These are phyloP conservation scores for Globisporangium alternatum DNA, from an alignment of 352 stramenopile genomes.

Conservation along the genomic window DNA sequence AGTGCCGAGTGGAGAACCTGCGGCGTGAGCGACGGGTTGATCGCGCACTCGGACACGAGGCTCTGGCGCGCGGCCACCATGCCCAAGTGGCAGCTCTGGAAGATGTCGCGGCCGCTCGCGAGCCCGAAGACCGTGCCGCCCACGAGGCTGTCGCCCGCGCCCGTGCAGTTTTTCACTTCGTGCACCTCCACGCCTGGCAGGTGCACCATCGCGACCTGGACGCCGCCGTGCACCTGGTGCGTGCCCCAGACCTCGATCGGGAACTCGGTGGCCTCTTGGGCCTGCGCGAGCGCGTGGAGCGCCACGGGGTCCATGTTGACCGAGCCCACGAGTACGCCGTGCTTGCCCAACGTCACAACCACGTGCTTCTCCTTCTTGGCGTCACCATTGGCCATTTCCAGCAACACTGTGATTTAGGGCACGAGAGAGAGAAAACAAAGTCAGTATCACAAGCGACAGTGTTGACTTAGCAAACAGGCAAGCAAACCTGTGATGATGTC, in stretches of 20 bases:
- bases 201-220: conserved; percentile 59
- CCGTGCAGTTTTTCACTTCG: conserved; percentile 63
- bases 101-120: conserved; percentile 54
- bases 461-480: not conserved
- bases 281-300: conserved; percentile 24
- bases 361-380: conserved; percentile 54
- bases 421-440: not conserved
- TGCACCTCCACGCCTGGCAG: conserved; percentile 52
- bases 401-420: conserved; percentile 33
- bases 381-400: conserved; percentile 60
- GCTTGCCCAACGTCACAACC: conserved; percentile 75
- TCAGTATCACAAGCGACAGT: not conserved
- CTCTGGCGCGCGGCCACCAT: conserved; percentile 75
- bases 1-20: conserved; percentile 23
- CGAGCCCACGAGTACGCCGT: conserved; percentile 68
- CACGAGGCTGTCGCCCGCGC: conserved; percentile 72
- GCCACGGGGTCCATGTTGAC: conserved; percentile 45
- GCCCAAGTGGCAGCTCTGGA: conserved; percentile 64
- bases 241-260: conserved; percentile 50
- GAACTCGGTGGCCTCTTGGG: conserved; percentile 30
- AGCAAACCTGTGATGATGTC: conserved; percentile 46
- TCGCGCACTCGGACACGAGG: conserved; percentile 59
- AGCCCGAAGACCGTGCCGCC: conserved; percentile 77
- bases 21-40: conserved; percentile 49
- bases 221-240: conserved; percentile 43